These are phyloP conservation scores for Fistulinella prunicolor DNA, from an alignment of 768 basidiomycete species.

Conservation along the genomic window DNA sequence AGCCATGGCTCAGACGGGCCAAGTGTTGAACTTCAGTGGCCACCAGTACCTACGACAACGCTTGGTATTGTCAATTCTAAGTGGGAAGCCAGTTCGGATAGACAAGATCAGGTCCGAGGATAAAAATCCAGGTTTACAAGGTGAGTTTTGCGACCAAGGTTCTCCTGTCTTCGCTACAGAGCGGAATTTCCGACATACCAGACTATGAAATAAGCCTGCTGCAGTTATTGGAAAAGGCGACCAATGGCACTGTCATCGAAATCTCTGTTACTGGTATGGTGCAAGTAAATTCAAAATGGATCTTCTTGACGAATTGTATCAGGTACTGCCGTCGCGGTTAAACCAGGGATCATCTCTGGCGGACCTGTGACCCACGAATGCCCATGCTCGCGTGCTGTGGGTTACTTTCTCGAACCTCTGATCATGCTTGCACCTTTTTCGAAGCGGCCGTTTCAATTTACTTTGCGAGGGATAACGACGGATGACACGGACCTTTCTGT, in stretches of 20 bases:
- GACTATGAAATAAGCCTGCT: slow-evolving; percentile 93
- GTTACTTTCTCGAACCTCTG: slow-evolving; percentile 91
- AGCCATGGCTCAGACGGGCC: slow-evolving; percentile 39
- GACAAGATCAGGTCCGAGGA: slow-evolving; percentile 88
- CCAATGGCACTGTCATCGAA: slow-evolving; percentile 93
- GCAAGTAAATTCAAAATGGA: not conserved
- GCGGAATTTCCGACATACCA: slow-evolving; percentile 25
- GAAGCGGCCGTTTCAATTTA: slow-evolving; percentile 81
- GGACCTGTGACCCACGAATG: slow-evolving; percentile 84
- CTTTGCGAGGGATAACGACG: slow-evolving; percentile 86
- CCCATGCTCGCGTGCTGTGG: slow-evolving; percentile 82
- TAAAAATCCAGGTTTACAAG: slow-evolving; percentile 93
- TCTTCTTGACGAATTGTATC: not conserved
- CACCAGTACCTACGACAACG: slow-evolving; percentile 83
- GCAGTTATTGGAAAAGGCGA: slow-evolving; percentile 82
- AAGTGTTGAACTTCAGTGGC: slow-evolving; percentile 63
- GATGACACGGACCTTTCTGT: slow-evolving; percentile 92
- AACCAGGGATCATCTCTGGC: slow-evolving; percentile 88
- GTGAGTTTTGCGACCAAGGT: slow-evolving; percentile 38
- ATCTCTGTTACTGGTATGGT: slow-evolving; percentile 89
- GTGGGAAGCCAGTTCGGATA: slow-evolving; percentile 80
- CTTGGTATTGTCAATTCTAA: slow-evolving; percentile 84
- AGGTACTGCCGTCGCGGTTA: slow-evolving; percentile 91
- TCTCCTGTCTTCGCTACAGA: not conserved
- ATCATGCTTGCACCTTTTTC: slow-evolving; percentile 91